Conservation (phyloP, 2,329 filamentous ascomycete species). For the Grosmannia clavigera region DNA sequence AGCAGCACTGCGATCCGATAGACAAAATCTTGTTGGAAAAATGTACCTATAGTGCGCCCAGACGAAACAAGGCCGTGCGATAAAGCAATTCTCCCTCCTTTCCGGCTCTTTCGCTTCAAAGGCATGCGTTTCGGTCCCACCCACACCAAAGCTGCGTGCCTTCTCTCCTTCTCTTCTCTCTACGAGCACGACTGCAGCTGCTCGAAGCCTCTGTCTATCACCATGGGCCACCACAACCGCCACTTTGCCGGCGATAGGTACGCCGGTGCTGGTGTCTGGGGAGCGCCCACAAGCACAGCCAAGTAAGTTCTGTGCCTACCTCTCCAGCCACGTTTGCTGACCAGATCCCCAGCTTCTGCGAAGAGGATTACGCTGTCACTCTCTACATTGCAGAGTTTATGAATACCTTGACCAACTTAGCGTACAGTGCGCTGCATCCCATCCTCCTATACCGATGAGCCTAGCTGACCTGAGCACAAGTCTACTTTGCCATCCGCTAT, state of each 20-base stretch:
- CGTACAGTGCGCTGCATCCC: constrained; percentile 25
- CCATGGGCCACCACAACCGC: constrained; percentile 19
- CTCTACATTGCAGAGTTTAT: constrained; percentile 40
- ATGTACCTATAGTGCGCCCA: no score
- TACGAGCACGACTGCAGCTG: not conserved
- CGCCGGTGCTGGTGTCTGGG: constrained; percentile 16
- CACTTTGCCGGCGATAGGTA: constrained; percentile 17
- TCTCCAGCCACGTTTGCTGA: not conserved
- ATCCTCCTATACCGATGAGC: not conserved
- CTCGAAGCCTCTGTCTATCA: not conserved
- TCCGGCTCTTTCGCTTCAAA: not conserved
- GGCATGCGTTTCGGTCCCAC: not conserved
- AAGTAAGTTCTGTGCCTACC: constrained; percentile 13
- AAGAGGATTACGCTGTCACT: constrained; percentile 41
- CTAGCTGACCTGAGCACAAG: constrained; percentile 13
- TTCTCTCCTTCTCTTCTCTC: not conserved
- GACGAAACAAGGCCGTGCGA: no score
- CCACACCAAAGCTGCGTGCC: not conserved
- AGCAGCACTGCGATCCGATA: not conserved
- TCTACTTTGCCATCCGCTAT: constrained; percentile 28
- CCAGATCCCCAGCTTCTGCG: constrained; percentile 17
- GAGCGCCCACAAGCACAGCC: constrained; percentile 18
- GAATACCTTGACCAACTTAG: constrained; percentile 38
- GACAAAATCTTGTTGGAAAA: no score
- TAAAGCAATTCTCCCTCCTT: not conserved